A percentile compares a stretch with the other conserved stretches of the same genome.
phyloP scores from a whole-genome alignment of 139 green algal genomes.

The Trebouxia sp. region DNA sequence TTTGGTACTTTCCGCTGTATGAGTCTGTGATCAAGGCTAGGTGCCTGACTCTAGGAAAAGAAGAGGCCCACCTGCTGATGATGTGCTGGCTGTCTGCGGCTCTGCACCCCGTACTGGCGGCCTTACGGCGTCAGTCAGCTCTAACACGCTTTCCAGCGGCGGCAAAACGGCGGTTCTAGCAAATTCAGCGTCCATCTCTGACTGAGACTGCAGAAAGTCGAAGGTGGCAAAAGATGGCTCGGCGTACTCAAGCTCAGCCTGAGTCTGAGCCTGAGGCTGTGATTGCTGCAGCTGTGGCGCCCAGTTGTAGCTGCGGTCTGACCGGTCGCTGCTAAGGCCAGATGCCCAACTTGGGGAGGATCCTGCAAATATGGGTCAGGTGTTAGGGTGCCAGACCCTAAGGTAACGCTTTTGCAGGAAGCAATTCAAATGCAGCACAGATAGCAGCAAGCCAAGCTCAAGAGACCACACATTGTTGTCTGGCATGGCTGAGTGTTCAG shows the following conservation, averaged over 20 bases:
- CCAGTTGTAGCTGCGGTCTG: not conserved
- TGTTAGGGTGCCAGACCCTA: not conserved
- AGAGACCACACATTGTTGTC: no score
- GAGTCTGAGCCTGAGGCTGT: not conserved
- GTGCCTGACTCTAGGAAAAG: not conserved
- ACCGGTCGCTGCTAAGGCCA: conserved; percentile 9
- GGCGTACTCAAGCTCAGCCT: conserved; percentile 30
- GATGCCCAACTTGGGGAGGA: conserved; percentile 4
- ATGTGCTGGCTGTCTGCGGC: conserved; percentile 13
- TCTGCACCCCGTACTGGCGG: conserved; percentile 41
- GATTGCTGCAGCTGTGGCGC: conserved; percentile 25
- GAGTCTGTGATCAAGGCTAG: no score
- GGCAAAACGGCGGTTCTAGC: conserved; percentile 49
- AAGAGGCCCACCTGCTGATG: conserved; percentile 4
- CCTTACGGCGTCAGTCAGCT: conserved; percentile 61
- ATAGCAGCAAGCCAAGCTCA: not conserved
- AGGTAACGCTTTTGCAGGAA: no score
- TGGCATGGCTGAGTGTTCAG: not conserved
- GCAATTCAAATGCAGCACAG: not conserved
- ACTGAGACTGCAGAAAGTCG: conserved; percentile 21
- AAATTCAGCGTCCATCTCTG: conserved; percentile 32
- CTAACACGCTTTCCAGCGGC: conserved; percentile 65
- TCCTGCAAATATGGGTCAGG: not conserved
- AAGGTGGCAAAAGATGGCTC: conserved; percentile 27
- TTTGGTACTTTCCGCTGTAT: no score